Evolutionary conservation across 305 asterid genomes (phyloP), one percentile per base, ranked within the genome.

Genomic region (Plantago rigida): DNA sequence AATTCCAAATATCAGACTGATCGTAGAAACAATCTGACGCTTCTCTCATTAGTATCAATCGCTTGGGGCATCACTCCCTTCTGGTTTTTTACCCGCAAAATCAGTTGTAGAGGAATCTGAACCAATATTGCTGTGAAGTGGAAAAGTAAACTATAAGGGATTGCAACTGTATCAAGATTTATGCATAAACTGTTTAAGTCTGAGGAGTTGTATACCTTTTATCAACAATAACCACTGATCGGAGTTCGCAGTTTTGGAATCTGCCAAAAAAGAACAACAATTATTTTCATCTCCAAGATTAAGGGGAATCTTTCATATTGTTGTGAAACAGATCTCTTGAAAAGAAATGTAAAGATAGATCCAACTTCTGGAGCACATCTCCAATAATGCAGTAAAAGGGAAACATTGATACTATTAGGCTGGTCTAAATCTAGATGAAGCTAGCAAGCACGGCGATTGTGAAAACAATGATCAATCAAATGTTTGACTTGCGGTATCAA

Each of bases 161-260:
- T 13, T 22, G 3, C 26, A 39, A 51, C 56, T 10, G 11, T 39
- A 9, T 53, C 19, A 28, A 53, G n/a, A n/a, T 13, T 13, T 19
- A 47, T 8, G 8, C 7, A 64, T 26, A 7, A 28, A 45, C 7
- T 42, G 6, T 56, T 36, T 13, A 13, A 13, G n/a, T 3, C 9
- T 47, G 28, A 19, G 15, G 8, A 39, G 13, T 13, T 8, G 1
- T 5, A 15, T 66, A 66, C 71, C 64, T 58, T 66, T 39, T 66
- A 48, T 66, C 71, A 49, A 55, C 65, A 41, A 56, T 31, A 41
- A 59, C 57, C 26, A 66, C 56, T 17, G 59, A 57, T 22, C 64
- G 50, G 7, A 65, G 69, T 24, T 65, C 69, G 11, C 69, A 66
- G 24, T 66, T 66, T 11, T 55, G 36, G 59, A 66, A 66, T 19